Evolutionary conservation across 768 basidiomycete genomes (phyloP), one percentile per base, ranked within the genome.

Genomic region (Solioccasus polychromus): DNA sequence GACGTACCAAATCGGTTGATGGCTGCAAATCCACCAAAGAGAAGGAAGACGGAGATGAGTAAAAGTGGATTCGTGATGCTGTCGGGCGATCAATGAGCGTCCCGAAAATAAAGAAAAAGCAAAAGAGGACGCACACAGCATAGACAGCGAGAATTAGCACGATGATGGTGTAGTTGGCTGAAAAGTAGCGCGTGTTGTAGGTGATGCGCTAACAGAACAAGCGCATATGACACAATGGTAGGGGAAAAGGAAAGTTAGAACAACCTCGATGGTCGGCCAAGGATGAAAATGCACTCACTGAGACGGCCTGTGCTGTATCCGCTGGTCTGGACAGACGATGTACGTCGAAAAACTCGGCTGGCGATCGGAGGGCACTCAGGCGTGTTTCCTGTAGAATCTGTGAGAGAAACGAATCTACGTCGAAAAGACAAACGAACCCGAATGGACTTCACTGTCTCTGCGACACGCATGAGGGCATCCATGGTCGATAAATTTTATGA

Each of bases 131-230:
- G 63, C 66, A 94, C 90, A 92, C 53, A 3, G 91, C 88, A 65
- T 94, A 95, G 42, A 93, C 78, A n/a, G 81, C 88, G 47, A 95
- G 76, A 37, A 80, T 64, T 47, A 78, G 79, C 15, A 92, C 71
- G 57, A 94, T 78, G 61, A 92, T 66, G 36, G 84, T 77, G 69
- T 98, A 98, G 69, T 98, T 98, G 43, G 91, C 85, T 46, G 88
- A 90, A 68, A 89, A 90, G 63, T 89, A 90, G 39, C 88, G 83
- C 31, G 92, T 92, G 71, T 95, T 95, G 73, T 95, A 92, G 19
- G 90, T 89, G 78, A 94, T 89, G 48, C 92, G 82, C 91, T 92
- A 60, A 18, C 17, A 15, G 30, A 22, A 42, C 31, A 11, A 12
- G 24, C 4, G 25, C 15, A 12, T 20, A 34, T 22, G 22, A 11